Evolutionary conservation across 495 filamentous ascomycete genomes (phyloP).

Genomic region (Penicillium tannophilum): DNA sequence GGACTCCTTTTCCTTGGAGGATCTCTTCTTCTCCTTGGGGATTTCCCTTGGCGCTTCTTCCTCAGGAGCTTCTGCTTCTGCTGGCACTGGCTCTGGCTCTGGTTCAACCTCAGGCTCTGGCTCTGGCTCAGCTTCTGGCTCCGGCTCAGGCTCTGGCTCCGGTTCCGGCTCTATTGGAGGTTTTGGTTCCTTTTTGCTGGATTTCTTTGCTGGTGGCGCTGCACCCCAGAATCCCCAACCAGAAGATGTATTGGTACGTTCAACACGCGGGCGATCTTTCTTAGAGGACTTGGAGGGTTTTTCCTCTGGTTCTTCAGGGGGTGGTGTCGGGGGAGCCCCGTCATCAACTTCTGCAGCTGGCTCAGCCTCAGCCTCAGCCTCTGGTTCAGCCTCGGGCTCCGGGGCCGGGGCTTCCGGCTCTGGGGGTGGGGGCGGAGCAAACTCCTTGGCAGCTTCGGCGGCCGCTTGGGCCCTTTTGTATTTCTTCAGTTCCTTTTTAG

Average conservation of each 20-base stretch:
- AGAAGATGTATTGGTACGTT: slow-evolving; percentile 46
- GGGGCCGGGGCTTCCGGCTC: slow-evolving; percentile 24
- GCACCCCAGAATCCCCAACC: slow-evolving; percentile 65
- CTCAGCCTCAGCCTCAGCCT: slow-evolving; percentile 14
- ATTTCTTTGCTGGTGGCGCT: slow-evolving; percentile 51
- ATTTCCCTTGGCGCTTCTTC: slow-evolving; percentile 22
- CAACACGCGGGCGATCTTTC: slow-evolving; percentile 61
- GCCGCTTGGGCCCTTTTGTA: slow-evolving; percentile 36
- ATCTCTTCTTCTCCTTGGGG: slow-evolving; percentile 23
- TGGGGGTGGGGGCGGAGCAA: slow-evolving; percentile 57
- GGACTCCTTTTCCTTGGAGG: slow-evolving; percentile 10
- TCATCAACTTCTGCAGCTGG: slow-evolving; percentile 24
- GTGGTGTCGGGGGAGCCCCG: slow-evolving; percentile 53
- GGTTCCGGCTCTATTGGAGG: slow-evolving; percentile 24
- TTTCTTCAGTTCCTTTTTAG: slow-evolving; percentile 35
- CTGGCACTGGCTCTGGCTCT: slow-evolving; percentile 25
- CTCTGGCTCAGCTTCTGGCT: slow-evolving; percentile 32
- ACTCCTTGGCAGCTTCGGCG: slow-evolving; percentile 68
- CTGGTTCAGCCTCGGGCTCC: slow-evolving; percentile 16
- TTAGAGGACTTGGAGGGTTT: slow-evolving; percentile 49
- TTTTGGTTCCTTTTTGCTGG: slow-evolving; percentile 42
- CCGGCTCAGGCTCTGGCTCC: slow-evolving; percentile 33
- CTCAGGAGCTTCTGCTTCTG: slow-evolving; percentile 21
- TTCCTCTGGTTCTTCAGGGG: slow-evolving; percentile 39
- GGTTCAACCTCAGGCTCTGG: slow-evolving; percentile 31